Percentiles rank a stretch among this genome's conserved stretches.
phyloP scores from a whole-genome alignment of 768 basidiomycete genomes.

The Kwoniella dendrophila region DNA sequence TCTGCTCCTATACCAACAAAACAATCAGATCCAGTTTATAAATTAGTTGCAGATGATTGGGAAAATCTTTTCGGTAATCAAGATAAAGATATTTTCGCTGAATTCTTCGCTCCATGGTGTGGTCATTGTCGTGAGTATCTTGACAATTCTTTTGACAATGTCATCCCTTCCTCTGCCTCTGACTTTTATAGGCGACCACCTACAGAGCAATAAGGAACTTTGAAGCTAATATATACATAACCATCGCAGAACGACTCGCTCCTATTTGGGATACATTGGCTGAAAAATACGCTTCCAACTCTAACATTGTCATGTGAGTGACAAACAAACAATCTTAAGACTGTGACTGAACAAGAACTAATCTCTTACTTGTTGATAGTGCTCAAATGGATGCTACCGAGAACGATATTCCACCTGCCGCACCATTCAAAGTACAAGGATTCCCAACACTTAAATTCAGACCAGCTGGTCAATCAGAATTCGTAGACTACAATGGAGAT shows the following conservation, averaged over 20 bases:
- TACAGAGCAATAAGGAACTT: no score
- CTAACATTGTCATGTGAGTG: conserved; percentile 73
- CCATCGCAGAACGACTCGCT: conserved; percentile 66
- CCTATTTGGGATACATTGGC: conserved; percentile 91
- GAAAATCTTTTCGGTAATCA: conserved; percentile 84
- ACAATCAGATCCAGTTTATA: conserved; percentile 80
- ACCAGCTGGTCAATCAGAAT: conserved; percentile 79
- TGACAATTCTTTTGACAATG: background rate
- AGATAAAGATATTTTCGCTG: conserved; percentile 87
- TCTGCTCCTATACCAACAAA: conserved; percentile 78
- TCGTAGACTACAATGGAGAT: conserved; percentile 89
- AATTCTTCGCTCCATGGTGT: conserved; percentile 96
- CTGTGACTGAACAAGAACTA: background rate
- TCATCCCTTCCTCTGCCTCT: background rate
- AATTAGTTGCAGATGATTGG: conserved; percentile 84
- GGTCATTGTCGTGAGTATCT: conserved; percentile 52
- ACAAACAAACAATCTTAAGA: conserved; percentile 27
- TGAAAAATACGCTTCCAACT: conserved; percentile 74
- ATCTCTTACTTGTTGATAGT: conserved; percentile 21
- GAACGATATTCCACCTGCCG: conserved; percentile 88
- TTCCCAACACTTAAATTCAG: conserved; percentile 94
- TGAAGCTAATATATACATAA: background rate
- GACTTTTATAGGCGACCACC: no score
- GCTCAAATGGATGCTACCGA: conserved; percentile 96
- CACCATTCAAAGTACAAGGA: conserved; percentile 80